Conservation (phyloP, 805 yeast genomes). For the Saturnispora bothae region DNA sequence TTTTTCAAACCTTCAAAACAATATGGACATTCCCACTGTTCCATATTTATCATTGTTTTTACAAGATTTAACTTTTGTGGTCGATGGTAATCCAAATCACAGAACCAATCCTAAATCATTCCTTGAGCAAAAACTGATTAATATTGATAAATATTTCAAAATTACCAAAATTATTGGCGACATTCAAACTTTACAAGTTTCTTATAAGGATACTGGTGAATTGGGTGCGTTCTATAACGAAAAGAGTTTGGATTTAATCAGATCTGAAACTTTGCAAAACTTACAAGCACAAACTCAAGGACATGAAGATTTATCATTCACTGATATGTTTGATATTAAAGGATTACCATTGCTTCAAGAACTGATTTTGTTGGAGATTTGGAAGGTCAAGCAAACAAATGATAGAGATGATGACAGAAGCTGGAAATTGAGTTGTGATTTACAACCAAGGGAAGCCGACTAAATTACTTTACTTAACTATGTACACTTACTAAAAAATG, state of each 20-base stretch:
- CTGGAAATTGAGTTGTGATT: constrained; percentile 58
- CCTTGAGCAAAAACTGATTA: constrained; percentile 49
- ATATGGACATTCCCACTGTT: constrained; percentile 49
- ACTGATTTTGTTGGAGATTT: constrained; percentile 53
- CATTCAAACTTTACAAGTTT: constrained; percentile 57
- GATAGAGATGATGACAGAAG: constrained; percentile 54
- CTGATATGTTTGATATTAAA: constrained; percentile 30
- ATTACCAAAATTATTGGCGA: constrained; percentile 57
- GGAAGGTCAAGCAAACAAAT: constrained; percentile 58
- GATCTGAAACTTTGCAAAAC: constrained; percentile 23
- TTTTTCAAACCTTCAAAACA: constrained; percentile 32
- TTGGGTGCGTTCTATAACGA: constrained; percentile 20
- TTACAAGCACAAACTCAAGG: constrained; percentile 13
- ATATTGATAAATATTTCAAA: constrained; percentile 64
- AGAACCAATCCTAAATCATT: constrained; percentile 43
- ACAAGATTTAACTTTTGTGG: constrained; percentile 72
- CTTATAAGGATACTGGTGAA: constrained; percentile 34
- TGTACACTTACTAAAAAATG: not conserved
- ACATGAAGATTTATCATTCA: constrained; percentile 15
- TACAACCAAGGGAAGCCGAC: constrained; percentile 32
- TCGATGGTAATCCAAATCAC: constrained; percentile 68
- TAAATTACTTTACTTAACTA: not conserved
- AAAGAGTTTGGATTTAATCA: constrained; percentile 18
- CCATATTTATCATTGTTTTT: constrained; percentile 68
- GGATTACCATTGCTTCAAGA: constrained; percentile 39